Conservation (phyloP, 1,139 yeast genomes). For the Blastobotrys serpentis region DNA sequence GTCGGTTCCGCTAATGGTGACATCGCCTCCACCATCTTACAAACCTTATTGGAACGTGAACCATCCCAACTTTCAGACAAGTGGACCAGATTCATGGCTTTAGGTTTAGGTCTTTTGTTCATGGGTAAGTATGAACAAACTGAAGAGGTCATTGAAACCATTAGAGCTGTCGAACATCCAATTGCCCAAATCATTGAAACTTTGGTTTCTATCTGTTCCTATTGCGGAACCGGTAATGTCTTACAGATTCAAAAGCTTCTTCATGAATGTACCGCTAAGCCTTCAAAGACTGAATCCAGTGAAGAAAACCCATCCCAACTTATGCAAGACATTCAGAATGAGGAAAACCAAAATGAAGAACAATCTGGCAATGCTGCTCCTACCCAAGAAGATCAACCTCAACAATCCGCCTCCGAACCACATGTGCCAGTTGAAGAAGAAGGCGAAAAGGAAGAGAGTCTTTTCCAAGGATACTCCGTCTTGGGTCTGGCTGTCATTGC, state of each 20-base stretch:
- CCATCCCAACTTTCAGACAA: slow-evolving; percentile 73
- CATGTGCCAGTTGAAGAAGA: slow-evolving; percentile 31
- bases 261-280: slow-evolving; percentile 72
- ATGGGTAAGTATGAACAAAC: slow-evolving; percentile 95
- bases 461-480: slow-evolving; percentile 86
- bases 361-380: slow-evolving; percentile 37
- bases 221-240: slow-evolving; percentile 98
- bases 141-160: slow-evolving; percentile 91
- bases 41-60: slow-evolving; percentile 85
- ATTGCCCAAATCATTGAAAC: slow-evolving; percentile 87
- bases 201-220: slow-evolving; percentile 88
- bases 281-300: slow-evolving; percentile 17
- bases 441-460: slow-evolving; percentile 54
- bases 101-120: slow-evolving; percentile 88
- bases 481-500: slow-evolving; percentile 93
- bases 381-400: slow-evolving; percentile 29
- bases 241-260: slow-evolving; percentile 88
- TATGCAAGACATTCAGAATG: slow-evolving; percentile 25
- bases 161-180: slow-evolving; percentile 94
- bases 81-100: slow-evolving; percentile 86
- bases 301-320: slow-evolving; percentile 24
- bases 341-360: slow-evolving; percentile 48
- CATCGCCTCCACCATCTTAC: slow-evolving; percentile 84
- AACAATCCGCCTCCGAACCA: slow-evolving; percentile 25
- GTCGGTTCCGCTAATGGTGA: slow-evolving; percentile 97